phyloP scores from a whole-genome alignment of 1,284 basidiomycete species.

The Fomes fomentarius region DNA sequence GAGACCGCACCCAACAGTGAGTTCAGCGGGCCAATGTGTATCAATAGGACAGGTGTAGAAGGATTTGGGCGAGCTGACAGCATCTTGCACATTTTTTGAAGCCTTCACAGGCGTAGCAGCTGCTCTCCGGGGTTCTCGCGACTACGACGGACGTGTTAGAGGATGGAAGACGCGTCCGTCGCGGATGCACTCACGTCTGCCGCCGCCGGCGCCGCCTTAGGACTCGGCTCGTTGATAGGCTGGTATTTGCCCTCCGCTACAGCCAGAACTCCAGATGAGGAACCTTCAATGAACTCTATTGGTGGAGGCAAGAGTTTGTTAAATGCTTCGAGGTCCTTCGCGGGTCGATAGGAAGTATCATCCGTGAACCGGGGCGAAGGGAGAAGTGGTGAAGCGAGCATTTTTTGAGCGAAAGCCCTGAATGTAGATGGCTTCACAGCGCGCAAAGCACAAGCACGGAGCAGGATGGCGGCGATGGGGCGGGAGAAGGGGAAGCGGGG shows the following conservation, averaged over 20 bases:
- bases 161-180: not conserved
- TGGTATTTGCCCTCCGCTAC: constrained; percentile 75
- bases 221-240: constrained; percentile 71
- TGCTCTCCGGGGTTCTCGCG: constrained; percentile 11
- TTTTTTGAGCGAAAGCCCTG: constrained; percentile 29
- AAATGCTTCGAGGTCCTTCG: constrained; percentile 72
- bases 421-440: not conserved
- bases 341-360: constrained; percentile 56
- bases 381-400: constrained; percentile 66
- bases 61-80: constrained; percentile 17
- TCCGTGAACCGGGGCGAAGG: constrained; percentile 53
- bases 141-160: constrained; percentile 1
- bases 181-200: constrained; percentile 20
- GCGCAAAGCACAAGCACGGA: constrained; percentile 1
- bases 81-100: constrained; percentile 15
- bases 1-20: constrained; percentile 65
- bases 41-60: constrained; percentile 60
- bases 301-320: constrained; percentile 73
- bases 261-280: constrained; percentile 70
- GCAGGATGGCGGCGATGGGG: constrained; percentile 1
- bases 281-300: constrained; percentile 81
- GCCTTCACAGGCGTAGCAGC: constrained; percentile 14
- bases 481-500: not conserved
- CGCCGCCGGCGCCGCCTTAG: constrained; percentile 38
- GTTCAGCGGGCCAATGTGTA: constrained; percentile 54